Conservation (phyloP, 768 basidiomycete genomes). For the Hypholoma sublateritium region DNA sequence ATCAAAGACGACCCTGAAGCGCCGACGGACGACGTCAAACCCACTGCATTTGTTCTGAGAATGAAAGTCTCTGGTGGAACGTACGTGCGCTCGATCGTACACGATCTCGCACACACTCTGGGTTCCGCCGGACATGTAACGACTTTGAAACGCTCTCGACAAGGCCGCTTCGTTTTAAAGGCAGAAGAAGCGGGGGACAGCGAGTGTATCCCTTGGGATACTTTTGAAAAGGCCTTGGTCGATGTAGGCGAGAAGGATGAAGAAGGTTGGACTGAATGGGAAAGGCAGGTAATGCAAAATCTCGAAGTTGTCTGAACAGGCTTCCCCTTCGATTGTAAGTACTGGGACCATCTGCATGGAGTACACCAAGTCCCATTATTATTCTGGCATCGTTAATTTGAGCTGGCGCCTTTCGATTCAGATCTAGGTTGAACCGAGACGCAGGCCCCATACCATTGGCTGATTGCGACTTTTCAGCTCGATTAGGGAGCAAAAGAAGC, state of each 20-base stretch:
- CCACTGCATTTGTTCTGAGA: conserved; percentile 80
- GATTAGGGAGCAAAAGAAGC: background rate
- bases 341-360: background rate
- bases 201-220: conserved; percentile 72
- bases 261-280: conserved; percentile 80
- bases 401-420: background rate
- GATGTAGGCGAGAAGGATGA: conserved; percentile 56
- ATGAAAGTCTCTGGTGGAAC: conserved; percentile 98
- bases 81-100: conserved; percentile 93
- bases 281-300: conserved; percentile 70
- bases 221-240: conserved; percentile 61
- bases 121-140: conserved; percentile 94
- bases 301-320: conserved; percentile 53
- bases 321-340: background rate
- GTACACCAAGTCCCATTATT: background rate
- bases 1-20: conserved; percentile 41
- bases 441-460: background rate
- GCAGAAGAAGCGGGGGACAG: conserved; percentile 49
- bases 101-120: conserved; percentile 84
- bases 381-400: background rate
- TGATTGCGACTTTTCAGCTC: background rate
- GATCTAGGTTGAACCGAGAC: background rate
- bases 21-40: conserved; percentile 34
- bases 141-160: conserved; percentile 83
- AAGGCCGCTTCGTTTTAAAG: conserved; percentile 74